Evolutionary conservation across 495 filamentous ascomycete genomes (phyloP).

Genomic region (Trichoderma asperelloides): DNA sequence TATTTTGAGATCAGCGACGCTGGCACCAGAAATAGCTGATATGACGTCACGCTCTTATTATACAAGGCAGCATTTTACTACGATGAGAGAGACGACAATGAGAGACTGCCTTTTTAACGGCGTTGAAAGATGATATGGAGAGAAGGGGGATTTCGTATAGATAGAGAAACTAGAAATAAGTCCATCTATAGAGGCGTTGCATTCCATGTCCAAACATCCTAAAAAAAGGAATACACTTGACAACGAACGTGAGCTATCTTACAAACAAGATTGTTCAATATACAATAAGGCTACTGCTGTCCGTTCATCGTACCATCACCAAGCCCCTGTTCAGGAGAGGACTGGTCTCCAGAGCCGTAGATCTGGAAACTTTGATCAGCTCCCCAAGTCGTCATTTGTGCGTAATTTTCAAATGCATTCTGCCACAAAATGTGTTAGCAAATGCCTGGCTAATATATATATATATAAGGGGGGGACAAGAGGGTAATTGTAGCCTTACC

Average conservation of each 20-base stretch:
- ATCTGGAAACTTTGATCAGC: slow-evolving; percentile 38
- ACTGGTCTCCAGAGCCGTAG: slow-evolving; percentile 14
- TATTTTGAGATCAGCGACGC: neutral
- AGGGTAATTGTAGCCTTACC: slow-evolving; percentile 43
- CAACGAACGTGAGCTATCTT: neutral
- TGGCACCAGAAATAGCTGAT: no score
- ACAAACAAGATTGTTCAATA: neutral
- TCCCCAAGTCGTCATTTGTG: slow-evolving; percentile 38
- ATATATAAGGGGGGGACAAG: neutral
- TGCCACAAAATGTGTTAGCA: slow-evolving; percentile 16
- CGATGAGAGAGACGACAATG: neutral
- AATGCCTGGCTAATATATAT: neutral
- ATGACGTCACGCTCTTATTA: neutral
- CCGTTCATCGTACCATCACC: slow-evolving; percentile 2
- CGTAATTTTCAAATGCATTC: slow-evolving; percentile 41
- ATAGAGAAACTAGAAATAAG: neutral
- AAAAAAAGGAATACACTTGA: neutral
- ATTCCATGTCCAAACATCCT: neutral
- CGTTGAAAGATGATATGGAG: neutral
- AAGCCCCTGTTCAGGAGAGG: neutral
- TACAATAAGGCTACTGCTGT: neutral
- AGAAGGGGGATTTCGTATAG: neutral
- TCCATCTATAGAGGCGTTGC: neutral
- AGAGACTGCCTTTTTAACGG: neutral
- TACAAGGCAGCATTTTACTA: neutral